Evolutionary conservation across 371 early-diverging fungal genomes (phyloP), one percentile per base, ranked within the genome.

Genomic region (Mucor plumbeus): DNA sequence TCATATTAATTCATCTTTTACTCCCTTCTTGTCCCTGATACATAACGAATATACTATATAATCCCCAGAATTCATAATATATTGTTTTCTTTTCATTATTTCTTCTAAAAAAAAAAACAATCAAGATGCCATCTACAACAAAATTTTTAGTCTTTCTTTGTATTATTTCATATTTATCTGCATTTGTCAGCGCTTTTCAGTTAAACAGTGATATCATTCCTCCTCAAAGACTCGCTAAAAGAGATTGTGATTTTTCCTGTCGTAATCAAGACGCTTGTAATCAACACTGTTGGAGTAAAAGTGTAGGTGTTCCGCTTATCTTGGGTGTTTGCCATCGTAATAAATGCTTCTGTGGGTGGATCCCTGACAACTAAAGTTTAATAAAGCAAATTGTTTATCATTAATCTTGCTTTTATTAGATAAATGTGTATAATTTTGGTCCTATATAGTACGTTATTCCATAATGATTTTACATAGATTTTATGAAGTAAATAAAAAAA

Each of bases 281-380:
- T 15, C 14, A 33, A 4, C 21, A 36, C 1, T 70, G 70, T 15
- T 36, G 47, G n/a, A 21, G 1, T 14, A 19, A n/a, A 33, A 41
- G 17, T 33, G 21, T 31, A 11, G 48, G 59, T 19, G 40, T 26
- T 5, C 11, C 41, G 4, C 47, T 47, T 53, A 33, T 70, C 7
- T 21, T 70, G 39, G 59, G 71, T 43, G 71, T 67, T 17, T 70
- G 67, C 31, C 68, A 62, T 33, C 21, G 40, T 5, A 36, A 26
- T n/a, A 48, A 21, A 19, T 70, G 67, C 17, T 70, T 44, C 17
- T 70, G 67, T 48, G 67, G 71, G 14, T 70, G 57, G 40, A 31
- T 68, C 13, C 40, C 57, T 41, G 26, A 65, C 38, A 31, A 53
- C 31, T 53, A 53, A 31, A 31, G 7, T 7, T 5, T 38, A 11